A percentile compares a stretch with the other conserved stretches of the same genome.
Evolutionary conservation across 208 protist species (phyloP).

Genomic region (Acanthamoeba healyi): DNA sequence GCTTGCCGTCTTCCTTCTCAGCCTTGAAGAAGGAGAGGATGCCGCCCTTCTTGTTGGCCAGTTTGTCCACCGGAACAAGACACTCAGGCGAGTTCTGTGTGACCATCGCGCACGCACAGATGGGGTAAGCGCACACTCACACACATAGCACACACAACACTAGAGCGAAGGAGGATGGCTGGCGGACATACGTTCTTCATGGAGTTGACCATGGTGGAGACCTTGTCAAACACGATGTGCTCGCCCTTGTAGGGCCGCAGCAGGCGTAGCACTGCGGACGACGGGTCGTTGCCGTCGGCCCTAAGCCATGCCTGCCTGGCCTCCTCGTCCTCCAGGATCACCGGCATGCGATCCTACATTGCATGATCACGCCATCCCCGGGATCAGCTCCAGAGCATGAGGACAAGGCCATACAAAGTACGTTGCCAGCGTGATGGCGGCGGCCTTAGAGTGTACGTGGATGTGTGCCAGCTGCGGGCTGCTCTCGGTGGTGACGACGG

Average conservation of each 20-base stretch:
- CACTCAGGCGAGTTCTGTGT: conserved; percentile 31
- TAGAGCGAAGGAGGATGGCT: neutral
- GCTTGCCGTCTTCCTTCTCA: too few relatives aligned
- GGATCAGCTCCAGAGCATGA: neutral
- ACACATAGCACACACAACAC: neutral
- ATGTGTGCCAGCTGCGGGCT: conserved; percentile 1
- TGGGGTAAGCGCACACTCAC: too few relatives aligned
- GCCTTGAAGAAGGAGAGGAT: conserved; percentile 14
- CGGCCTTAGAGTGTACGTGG: neutral
- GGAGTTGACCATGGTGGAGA: conserved; percentile 37
- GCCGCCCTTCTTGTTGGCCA: neutral
- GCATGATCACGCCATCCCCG: too few relatives aligned
- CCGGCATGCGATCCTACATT: conserved; percentile 3
- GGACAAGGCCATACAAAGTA: neutral
- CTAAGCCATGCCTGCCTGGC: neutral
- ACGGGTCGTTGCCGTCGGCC: conserved; percentile 5
- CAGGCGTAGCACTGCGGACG: neutral
- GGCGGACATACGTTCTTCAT: neutral
- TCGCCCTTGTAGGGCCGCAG: neutral
- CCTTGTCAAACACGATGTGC: neutral
- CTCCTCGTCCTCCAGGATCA: conserved; percentile 15
- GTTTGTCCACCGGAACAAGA: neutral
- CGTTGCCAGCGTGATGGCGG: neutral
- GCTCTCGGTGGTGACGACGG: conserved; percentile 36
- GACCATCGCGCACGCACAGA: neutral